These are phyloP conservation scores for Leccinum ponderosum DNA, from an alignment of 1,284 basidiomycete genomes.

Conservation along the genomic window DNA sequence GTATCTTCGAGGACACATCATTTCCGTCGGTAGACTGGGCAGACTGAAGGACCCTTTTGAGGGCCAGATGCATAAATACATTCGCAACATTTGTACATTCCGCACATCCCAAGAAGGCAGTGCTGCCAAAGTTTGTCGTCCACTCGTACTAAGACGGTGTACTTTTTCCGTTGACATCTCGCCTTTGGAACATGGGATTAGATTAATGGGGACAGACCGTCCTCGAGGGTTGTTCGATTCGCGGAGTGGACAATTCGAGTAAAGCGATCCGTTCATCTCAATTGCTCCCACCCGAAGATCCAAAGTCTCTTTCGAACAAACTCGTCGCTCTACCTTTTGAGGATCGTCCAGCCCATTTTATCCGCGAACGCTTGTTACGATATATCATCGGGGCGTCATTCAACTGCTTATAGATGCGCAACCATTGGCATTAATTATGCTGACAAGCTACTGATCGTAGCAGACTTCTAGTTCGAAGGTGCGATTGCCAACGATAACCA, in stretches of 20 bases:
- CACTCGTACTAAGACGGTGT: too few relatives aligned
- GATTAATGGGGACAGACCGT: slow-evolving; percentile 5
- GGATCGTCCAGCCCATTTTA: not conserved
- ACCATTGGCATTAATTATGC: not conserved
- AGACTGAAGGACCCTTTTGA: slow-evolving; percentile 3
- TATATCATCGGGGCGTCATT: not conserved
- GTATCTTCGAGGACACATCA: slow-evolving; percentile 22
- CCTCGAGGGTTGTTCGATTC: slow-evolving; percentile 9
- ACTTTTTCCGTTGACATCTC: not conserved
- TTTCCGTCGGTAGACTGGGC: slow-evolving; percentile 13
- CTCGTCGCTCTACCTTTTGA: not conserved
- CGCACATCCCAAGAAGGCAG: not conserved
- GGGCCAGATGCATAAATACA: slow-evolving; percentile 4
- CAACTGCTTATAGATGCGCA: not conserved
- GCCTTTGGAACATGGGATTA: slow-evolving; percentile 3
- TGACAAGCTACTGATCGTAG: not conserved
- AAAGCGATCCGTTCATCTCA: not conserved
- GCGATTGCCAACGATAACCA: not conserved
- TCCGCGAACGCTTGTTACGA: not conserved
- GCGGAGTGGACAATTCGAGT: slow-evolving; percentile 28
- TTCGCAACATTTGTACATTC: not conserved
- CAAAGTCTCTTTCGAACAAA: slow-evolving; percentile 5
- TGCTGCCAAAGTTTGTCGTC: not conserved
- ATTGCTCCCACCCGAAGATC: slow-evolving; percentile 13
- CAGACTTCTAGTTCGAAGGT: not conserved